Base-by-base conservation (phyloP, 148 eudicot species). In the Spergularia marina region DNA sequence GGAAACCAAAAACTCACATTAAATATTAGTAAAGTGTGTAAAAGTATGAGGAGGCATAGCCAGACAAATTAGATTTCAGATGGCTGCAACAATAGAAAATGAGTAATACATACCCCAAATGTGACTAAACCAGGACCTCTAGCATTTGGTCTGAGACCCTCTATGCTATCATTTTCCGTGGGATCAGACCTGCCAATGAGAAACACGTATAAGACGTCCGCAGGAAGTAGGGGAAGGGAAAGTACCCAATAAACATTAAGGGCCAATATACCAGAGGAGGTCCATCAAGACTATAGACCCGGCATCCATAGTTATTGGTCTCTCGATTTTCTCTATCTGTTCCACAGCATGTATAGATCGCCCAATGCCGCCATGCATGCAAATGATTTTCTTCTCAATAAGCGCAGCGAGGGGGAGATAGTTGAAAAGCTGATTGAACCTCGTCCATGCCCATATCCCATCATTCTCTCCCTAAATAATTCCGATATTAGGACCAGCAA, bases 361-460 rank as follows among this genome's bases (percentile, higher is more conserved):
- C 74, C 98, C 98, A 76, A 95, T 95, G 74, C 98, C 98, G 76
- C 98, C 97, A 83, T 95, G 98, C 98, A 92, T 92, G 85, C 98
- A 95, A 44, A 95, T 92, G 72, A 95, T 92, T 77, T 95, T 92
- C 79, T 90, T 95, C 84, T 95, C 98, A 83, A 95, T 92, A 70
- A 92, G 88, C 23, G 98, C 97, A 34, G 96, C 97, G 21, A 95
- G 94, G 59, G 98, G 98, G 75, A 95, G 97, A 84, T 76, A 88
- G 77, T 95, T 95, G 82, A 95, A 95, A 39, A 95, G 89, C 82
- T 93, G 98, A 86, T 93, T 93, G 85, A 93, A 93, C 59, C 96
- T 86, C 10, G 91, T 92, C 98, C 98, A 95, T 36, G 97, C 97
- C 98, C 96, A 95, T 73, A 92, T 95, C 52, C 98, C 98, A 76